A percentile compares a stretch with the other conserved stretches of the same genome.
Conservation (phyloP, 257 asterid species). For the Nyctanthes arbortristis region DNA sequence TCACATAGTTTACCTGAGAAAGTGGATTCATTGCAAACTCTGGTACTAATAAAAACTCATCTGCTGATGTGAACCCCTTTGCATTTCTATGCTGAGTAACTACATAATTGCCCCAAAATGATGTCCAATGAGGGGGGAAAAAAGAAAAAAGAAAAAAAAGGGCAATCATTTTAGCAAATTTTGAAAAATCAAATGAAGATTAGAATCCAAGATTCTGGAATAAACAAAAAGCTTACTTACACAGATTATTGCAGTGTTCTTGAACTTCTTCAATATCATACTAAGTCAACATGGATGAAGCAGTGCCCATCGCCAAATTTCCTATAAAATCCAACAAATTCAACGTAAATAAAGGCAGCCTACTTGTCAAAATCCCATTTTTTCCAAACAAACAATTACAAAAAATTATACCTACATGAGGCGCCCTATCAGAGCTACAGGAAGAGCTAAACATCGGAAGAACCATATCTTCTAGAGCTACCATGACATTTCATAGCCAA, state of each 20-base stretch:
- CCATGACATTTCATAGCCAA: too few relatives aligned
- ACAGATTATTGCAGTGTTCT: conserved; percentile 70
- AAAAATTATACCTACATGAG: too few relatives aligned
- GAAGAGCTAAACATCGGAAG: too few relatives aligned
- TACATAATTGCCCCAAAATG: too few relatives aligned
- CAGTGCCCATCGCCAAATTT: conserved; percentile 61
- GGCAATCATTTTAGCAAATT: not conserved
- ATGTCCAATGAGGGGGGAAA: too few relatives aligned
- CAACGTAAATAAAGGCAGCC: conserved; percentile 28
- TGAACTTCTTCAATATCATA: conserved; percentile 95
- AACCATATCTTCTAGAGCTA: too few relatives aligned
- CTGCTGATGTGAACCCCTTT: conserved; percentile 91
- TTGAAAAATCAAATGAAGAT: not conserved
- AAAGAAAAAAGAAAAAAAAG: conserved; percentile 18
- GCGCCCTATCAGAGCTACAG: too few relatives aligned
- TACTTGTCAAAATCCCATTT: conserved; percentile 35
- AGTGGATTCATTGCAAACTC: conserved; percentile 94
- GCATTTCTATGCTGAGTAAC: conserved; percentile 68
- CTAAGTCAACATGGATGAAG: conserved; percentile 82
- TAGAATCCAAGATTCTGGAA: too few relatives aligned
- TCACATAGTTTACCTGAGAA: conserved; percentile 53
- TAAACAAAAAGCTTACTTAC: too few relatives aligned
- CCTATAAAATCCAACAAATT: too few relatives aligned
- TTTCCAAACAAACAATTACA: conserved; percentile 14
- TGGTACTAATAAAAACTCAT: conserved; percentile 83